Evolutionary conservation across 2,329 filamentous ascomycete species (phyloP).

Genomic region (Aureobasidium sp.): DNA sequence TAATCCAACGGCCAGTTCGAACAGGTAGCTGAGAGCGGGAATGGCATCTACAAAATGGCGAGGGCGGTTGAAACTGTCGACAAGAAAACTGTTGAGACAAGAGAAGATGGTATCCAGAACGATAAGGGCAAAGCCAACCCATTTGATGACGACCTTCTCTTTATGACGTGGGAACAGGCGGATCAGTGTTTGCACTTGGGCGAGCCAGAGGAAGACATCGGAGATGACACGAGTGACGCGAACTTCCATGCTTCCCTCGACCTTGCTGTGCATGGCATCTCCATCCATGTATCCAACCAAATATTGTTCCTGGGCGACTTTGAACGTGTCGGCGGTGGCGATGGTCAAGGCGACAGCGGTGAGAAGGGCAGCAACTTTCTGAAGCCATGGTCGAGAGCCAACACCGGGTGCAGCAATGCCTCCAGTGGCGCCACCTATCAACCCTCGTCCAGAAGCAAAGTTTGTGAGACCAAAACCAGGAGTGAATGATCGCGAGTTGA

Average conservation of each 20-base stretch:
- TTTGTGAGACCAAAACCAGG: slow-evolving; percentile 60
- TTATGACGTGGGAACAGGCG: slow-evolving; percentile 91
- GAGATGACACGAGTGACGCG: slow-evolving; percentile 89
- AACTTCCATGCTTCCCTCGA: slow-evolving; percentile 78
- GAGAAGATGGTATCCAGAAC: slow-evolving; percentile 85
- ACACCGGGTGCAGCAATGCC: slow-evolving; percentile 66
- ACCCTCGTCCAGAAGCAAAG: slow-evolving; percentile 62
- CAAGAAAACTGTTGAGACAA: slow-evolving; percentile 78
- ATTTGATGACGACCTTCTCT: slow-evolving; percentile 98
- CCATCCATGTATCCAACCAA: slow-evolving; percentile 72
- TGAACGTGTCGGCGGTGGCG: slow-evolving; percentile 85
- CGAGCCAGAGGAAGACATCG: slow-evolving; percentile 93
- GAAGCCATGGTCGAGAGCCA: slow-evolving; percentile 86
- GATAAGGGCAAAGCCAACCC: slow-evolving; percentile 92
- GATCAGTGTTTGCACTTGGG: slow-evolving; percentile 93
- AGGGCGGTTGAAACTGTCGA: slow-evolving; percentile 54
- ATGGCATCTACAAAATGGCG: slow-evolving; percentile 81
- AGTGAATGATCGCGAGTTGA: slow-evolving; percentile 89
- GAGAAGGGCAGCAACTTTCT: slow-evolving; percentile 59
- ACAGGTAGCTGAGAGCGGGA: slow-evolving; percentile 83
- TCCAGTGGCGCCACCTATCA: slow-evolving; percentile 71
- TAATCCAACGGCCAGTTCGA: slow-evolving; percentile 77
- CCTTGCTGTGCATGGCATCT: slow-evolving; percentile 63
- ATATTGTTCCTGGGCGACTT: slow-evolving; percentile 77
- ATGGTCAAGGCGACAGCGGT: slow-evolving; percentile 82